Percentiles rank a stretch among this genome's conserved stretches.
Evolutionary conservation across 1,284 basidiomycete genomes (phyloP).

Genomic region (Tremellales sp.): DNA sequence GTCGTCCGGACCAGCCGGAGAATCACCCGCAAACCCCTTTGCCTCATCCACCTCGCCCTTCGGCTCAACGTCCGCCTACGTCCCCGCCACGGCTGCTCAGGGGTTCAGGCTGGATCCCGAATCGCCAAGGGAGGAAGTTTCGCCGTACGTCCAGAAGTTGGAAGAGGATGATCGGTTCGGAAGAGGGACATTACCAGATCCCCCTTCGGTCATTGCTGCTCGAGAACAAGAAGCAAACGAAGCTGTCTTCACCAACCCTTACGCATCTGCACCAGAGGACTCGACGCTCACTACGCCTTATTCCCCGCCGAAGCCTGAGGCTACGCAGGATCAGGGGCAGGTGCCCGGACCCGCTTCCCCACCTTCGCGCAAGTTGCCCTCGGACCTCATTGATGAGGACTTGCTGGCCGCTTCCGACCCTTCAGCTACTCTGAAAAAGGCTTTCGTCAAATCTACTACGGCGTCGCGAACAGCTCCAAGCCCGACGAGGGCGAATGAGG

Average conservation of each 20-base stretch:
- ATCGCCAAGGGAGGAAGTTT: conserved; percentile 10
- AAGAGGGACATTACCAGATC: conserved; percentile 23
- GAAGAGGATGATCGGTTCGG: conserved; percentile 15
- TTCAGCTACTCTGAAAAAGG: conserved; percentile 37
- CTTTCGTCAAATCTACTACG: conserved; percentile 37
- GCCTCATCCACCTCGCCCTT: conserved; percentile 8
- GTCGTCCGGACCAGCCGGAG: too few relatives aligned
- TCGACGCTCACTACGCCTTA: conserved; percentile 3
- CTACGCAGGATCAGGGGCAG: background rate
- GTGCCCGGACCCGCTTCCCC: conserved; percentile 1
- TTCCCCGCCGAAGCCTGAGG: conserved; percentile 1
- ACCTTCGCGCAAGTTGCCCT: conserved; percentile 11
- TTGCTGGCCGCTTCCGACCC: conserved; percentile 42
- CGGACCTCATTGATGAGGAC: conserved; percentile 40
- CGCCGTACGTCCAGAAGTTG: conserved; percentile 30
- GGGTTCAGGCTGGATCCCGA: conserved; percentile 2
- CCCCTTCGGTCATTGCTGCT: conserved; percentile 42
- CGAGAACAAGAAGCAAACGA: conserved; percentile 21
- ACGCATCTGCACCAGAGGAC: background rate
- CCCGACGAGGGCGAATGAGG: conserved; percentile 1
- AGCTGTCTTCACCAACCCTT: background rate
- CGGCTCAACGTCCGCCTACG: conserved; percentile 2
- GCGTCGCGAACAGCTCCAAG: conserved; percentile 1
- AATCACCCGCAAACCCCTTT: conserved; percentile 9
- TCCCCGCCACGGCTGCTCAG: background rate